Base-by-base conservation (phyloP, 1,284 basidiomycete species). In the Sporisorium graminicola region DNA sequence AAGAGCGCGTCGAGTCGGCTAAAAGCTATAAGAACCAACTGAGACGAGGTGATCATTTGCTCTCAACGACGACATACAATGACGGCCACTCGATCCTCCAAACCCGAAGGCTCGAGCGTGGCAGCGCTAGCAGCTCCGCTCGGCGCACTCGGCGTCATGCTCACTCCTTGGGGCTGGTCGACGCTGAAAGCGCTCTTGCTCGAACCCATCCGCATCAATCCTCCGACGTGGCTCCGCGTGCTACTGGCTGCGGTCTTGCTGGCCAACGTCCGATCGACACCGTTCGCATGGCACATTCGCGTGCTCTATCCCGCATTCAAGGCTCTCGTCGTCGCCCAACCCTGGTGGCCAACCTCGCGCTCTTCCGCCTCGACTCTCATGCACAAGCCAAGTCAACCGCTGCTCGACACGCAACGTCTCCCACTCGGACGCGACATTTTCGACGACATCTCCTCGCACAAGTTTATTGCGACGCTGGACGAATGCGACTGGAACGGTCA, bases 401-500 rank as follows among this genome's bases (percentile, higher is more conserved):
- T 57, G 29, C 64, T 82, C 50, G 67, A 61, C 37, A 57, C 71
- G 33, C 50, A 59, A 3, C 37, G 29, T 8, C 58, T 82, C 3
- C 80, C 80, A 3, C 44, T 82, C 46, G 74, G 74, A 40, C 59
- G 51, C 13, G 79, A 82, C 67, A 56, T 82, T 52, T 81, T 82
- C 51, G 13, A 16, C 24, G 74, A 80, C 46, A 62, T 35, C 14
- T 65, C 62, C 6, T 58, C 55, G 10, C 26, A 64, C 35, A 42
- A 50, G n/a, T 74, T 69, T 18, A 50, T 56, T 22, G 76, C 77
- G 14, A 66, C 63, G 16, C 63, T 69, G 13, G 77, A 77, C 56
- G 80, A 82, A 33, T 77, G 71, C 57, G 80, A 82, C 58, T 82
- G 64, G 64, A 74, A 73, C 54, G 64, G 63, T 9, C 80, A 82